These are phyloP conservation scores for Delphinella strobiligena DNA, from an alignment of 2,329 filamentous ascomycete genomes.

Conservation along the genomic window DNA sequence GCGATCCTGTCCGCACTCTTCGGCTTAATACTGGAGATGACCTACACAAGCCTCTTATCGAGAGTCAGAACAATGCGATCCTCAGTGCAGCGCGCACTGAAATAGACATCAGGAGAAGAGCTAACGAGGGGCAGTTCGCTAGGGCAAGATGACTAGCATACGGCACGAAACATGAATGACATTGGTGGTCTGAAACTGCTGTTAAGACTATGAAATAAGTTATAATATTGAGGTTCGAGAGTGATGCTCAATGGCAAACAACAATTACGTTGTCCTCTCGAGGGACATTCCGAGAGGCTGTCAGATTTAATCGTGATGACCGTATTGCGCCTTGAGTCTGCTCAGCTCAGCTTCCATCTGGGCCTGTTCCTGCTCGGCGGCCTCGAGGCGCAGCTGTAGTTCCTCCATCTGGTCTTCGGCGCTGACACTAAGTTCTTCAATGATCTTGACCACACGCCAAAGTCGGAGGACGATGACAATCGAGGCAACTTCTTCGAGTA, in stretches of 20 bases:
- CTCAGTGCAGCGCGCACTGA: neutral
- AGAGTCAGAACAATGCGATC: neutral
- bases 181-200: no score
- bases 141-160: no score
- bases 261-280: no score
- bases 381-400: slow-evolving; percentile 40
- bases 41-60: neutral
- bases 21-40: neutral
- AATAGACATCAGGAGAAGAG: no score
- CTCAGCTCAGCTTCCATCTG: slow-evolving; percentile 2
- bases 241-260: neutral
- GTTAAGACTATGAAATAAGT: no score
- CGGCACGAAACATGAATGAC: neutral
- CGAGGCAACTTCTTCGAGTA: slow-evolving; percentile 51
- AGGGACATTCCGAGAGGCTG: no score
- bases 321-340: neutral
- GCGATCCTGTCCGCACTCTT: slow-evolving; percentile 32
- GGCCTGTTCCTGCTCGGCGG: slow-evolving; percentile 37
- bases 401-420: slow-evolving; percentile 51
- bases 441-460: slow-evolving; percentile 59
- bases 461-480: slow-evolving; percentile 55
- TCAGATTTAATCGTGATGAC: neutral
- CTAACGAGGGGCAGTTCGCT: no score
- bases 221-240: no score
- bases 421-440: slow-evolving; percentile 54